Percentiles rank a stretch among this genome's conserved stretches.
phyloP scores from a whole-genome alignment of 2,329 filamentous ascomycete species.

The Aureobasidium sp. region DNA sequence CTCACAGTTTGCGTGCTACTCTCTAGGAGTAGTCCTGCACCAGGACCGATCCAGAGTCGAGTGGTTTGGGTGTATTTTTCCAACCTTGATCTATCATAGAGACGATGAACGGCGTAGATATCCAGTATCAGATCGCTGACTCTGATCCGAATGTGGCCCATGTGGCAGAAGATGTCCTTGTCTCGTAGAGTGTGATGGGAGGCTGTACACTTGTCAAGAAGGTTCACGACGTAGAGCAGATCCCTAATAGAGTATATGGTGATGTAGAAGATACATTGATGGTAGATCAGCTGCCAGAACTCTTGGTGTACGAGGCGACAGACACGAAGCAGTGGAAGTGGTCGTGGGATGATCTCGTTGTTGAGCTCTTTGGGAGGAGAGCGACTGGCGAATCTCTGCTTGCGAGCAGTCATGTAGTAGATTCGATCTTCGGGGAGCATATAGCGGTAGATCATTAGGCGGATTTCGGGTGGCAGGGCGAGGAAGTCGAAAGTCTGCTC shows the following conservation, averaged over 20 bases:
- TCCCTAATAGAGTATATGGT: neutral
- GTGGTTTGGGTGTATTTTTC: neutral
- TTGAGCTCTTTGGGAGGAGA: too few species aligned
- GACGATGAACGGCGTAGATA: too few species aligned
- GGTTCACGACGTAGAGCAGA: neutral
- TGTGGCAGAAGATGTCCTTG: neutral
- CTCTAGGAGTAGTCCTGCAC: too few species aligned
- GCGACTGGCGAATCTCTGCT: neutral
- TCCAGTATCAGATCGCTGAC: neutral
- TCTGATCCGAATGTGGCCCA: neutral
- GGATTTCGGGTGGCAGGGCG: neutral
- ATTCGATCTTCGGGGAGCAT: neutral
- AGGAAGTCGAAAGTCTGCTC: neutral
- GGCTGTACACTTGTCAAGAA: neutral
- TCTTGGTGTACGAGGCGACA: neutral
- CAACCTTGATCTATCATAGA: too few species aligned
- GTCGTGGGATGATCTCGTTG: neutral
- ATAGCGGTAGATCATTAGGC: neutral
- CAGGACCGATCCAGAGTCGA: neutral
- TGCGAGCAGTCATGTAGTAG: neutral
- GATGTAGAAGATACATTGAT: neutral
- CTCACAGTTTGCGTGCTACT: too few species aligned
- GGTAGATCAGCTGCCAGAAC: neutral
- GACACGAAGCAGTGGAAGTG: neutral
- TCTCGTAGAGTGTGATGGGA: too few species aligned